Conservation (phyloP, 495 filamentous ascomycete species). For the Lasiosphaeria hispida region DNA sequence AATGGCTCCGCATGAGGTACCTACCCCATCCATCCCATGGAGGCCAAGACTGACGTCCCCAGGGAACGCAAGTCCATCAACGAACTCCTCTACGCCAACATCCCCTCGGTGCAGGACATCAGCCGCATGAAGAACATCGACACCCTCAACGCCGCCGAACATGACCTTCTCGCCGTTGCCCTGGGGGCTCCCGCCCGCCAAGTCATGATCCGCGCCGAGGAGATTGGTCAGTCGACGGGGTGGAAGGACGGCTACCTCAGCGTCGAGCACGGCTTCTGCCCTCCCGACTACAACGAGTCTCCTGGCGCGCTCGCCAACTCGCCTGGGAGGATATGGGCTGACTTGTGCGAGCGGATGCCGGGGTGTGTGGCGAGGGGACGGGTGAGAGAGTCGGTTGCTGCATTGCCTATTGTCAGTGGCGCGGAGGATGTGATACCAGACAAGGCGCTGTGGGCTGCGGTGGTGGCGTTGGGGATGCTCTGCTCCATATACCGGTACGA, state of each 20-base stretch:
- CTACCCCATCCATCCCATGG: background rate
- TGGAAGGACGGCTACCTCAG: constrained; percentile 55
- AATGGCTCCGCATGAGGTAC: constrained; percentile 34
- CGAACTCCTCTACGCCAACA: constrained; percentile 35
- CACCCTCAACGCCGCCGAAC: constrained; percentile 41
- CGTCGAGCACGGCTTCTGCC: constrained; percentile 49
- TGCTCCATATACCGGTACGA: constrained; percentile 53
- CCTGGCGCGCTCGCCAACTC: constrained; percentile 46
- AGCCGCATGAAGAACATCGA: constrained; percentile 41
- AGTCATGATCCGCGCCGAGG: constrained; percentile 51
- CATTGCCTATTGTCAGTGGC: constrained; percentile 46
- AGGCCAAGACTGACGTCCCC: background rate
- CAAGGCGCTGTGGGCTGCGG: constrained; percentile 51
- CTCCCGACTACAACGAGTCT: constrained; percentile 48
- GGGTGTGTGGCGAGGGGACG: constrained; percentile 49
- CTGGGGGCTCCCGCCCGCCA: constrained; percentile 52
- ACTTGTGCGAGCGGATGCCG: constrained; percentile 53
- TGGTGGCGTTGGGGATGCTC: constrained; percentile 50
- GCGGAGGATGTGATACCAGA: constrained; percentile 49
- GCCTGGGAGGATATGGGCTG: constrained; percentile 51
- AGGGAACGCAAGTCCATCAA: constrained; percentile 41
- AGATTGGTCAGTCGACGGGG: constrained; percentile 48
- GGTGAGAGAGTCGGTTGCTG: constrained; percentile 47
- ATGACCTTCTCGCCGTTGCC: constrained; percentile 49
- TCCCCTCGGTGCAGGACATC: constrained; percentile 31